Evolutionary conservation across 805 yeast genomes (phyloP).

Genomic region (Monosporozyma unispora): DNA sequence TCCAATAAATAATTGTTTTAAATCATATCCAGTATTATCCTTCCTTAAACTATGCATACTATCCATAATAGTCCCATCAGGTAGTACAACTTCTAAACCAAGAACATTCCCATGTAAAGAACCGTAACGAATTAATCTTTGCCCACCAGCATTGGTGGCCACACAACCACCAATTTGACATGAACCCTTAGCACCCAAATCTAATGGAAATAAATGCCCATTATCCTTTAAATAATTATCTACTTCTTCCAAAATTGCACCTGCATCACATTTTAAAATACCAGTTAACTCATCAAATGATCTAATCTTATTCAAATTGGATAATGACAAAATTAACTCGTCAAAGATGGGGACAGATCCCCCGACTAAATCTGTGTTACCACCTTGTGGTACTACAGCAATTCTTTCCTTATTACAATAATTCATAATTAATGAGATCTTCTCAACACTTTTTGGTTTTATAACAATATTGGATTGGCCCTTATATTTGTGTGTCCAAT

Average conservation of each 20-base stretch:
- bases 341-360: constrained; percentile 91
- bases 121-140: constrained; percentile 79
- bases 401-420: constrained; percentile 69
- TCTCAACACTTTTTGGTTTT: constrained; percentile 73
- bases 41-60: constrained; percentile 82
- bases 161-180: constrained; percentile 94
- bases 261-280: constrained; percentile 82
- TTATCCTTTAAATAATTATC: constrained; percentile 66
- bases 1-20: constrained; percentile 88
- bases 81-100: constrained; percentile 87
- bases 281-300: constrained; percentile 78
- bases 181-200: constrained; percentile 93
- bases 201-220: constrained; percentile 90
- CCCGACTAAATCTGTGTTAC: constrained; percentile 93
- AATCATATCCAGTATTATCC: constrained; percentile 91
- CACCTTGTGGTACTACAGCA: constrained; percentile 95
- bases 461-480: constrained; percentile 80
- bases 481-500: constrained; percentile 87
- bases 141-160: constrained; percentile 95
- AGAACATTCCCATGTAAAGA: constrained; percentile 86
- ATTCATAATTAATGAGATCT: constrained; percentile 64
- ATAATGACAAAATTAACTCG: constrained; percentile 67
- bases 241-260: constrained; percentile 78
- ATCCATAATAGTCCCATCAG: constrained; percentile 75
- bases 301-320: constrained; percentile 67